Base-by-base conservation (phyloP, 305 asterid genomes). In the Fraxinus latifolia region DNA sequence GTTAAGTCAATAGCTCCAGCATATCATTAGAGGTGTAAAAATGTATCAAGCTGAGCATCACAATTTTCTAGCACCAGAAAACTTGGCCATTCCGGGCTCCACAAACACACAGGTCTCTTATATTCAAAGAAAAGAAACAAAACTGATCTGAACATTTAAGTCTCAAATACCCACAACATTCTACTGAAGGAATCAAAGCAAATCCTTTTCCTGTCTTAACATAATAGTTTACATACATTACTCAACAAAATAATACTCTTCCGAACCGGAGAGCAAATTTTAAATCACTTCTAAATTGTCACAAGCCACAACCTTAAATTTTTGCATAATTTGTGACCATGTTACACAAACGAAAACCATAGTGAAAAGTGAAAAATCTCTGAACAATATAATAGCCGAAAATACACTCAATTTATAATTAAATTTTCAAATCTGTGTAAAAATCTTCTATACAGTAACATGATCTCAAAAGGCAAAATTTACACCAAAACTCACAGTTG, bases 281-380 rank as follows among this genome's bases (percentile, higher is more conserved):
- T 15, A 33, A 27, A 14, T 15, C 44, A 33, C 5, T 33, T 7
- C 15, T n/a, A 33, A 33, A 72, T n/a, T 72, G 50, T 33, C 27
- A 72, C 76, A 15, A 5, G 25, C 76, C 47, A 71, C 50, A 72
- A 72, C 44, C 77, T 72, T 33, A 72, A 17, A 72, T 72, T 72
- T 68, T 7, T 32, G 47, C 76, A 32, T 39, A 32, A 71, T 32
- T 71, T 8, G 11, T 32, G 76, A 71, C 14, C 76, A 71, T 6
- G 19, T 71, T 31, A 32, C 12, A 32, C 50, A 15, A 72, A 14
- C 23, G 15, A 72, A n/a, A 72, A 72, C 77, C 27, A 5, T 12
- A n/a, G 29, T 72, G 44, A n/a, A 33, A 33, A 32, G 29, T 72
- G 44, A n/a, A 33, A 33, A 32, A 5, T 12, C 25, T 14, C 5